Percentiles rank a stretch among this genome's conserved stretches.
Evolutionary conservation across 768 basidiomycete genomes (phyloP).

Genomic region (Panellus pusillus): DNA sequence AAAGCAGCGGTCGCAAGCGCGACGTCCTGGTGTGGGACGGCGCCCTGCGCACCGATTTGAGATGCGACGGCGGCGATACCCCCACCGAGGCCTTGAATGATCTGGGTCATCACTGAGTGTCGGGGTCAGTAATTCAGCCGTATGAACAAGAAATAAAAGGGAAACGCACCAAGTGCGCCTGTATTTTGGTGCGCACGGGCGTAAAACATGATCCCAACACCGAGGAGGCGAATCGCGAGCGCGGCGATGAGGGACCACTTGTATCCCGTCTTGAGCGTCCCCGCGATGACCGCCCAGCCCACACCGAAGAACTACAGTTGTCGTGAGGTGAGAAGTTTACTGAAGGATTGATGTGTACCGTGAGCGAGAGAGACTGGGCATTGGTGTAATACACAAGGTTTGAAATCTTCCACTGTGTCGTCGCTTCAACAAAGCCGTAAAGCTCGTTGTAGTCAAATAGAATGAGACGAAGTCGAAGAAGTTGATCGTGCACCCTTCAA

Average conservation of each 20-base stretch:
- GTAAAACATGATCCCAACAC: conserved; percentile 52
- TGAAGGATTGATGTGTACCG: neutral
- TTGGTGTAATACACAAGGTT: conserved; percentile 22
- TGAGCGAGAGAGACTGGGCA: conserved; percentile 19
- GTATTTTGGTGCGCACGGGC: conserved; percentile 40
- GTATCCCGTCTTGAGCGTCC: conserved; percentile 30
- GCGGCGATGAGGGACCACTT: conserved; percentile 42
- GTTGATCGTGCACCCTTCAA: conserved; percentile 41
- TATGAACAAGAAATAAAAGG: neutral
- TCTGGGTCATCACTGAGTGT: conserved; percentile 43
- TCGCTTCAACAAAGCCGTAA: conserved; percentile 47
- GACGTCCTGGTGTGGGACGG: conserved; percentile 50
- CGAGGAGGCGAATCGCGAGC: conserved; percentile 38
- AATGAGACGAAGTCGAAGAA: conserved; percentile 51
- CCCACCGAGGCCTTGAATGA: conserved; percentile 60
- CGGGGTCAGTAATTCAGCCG: neutral
- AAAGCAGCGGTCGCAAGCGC: conserved; percentile 51
- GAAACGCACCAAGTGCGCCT: conserved; percentile 30
- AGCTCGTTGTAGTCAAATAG: conserved; percentile 58
- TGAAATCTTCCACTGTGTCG: conserved; percentile 21
- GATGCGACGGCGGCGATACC: conserved; percentile 47
- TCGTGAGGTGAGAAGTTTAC: neutral
- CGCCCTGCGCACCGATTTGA: conserved; percentile 49
- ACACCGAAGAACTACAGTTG: conserved; percentile 47
- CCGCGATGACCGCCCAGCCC: conserved; percentile 44